Conservation (phyloP, 2,329 filamentous ascomycete genomes). For the Calcarisporium arbuscula region DNA sequence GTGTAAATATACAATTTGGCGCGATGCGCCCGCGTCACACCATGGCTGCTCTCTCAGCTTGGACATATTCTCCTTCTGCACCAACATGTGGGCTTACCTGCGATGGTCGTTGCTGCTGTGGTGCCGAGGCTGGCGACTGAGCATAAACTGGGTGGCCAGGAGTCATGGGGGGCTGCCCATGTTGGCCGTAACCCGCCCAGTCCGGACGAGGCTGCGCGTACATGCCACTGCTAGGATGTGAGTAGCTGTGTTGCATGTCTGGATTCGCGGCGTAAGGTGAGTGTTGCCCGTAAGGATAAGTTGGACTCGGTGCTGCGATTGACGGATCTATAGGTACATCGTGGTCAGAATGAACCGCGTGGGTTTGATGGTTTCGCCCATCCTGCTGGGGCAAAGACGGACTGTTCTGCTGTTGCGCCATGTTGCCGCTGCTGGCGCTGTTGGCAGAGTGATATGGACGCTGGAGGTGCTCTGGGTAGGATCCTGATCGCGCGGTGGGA, state of each 20-base stretch:
- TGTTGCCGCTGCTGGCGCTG: conserved; percentile 72
- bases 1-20: too few relatives aligned
- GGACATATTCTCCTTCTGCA: too few relatives aligned
- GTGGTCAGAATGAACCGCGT: conserved; percentile 85
- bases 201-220: conserved; percentile 68
- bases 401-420: conserved; percentile 97
- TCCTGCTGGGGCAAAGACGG: conserved; percentile 86
- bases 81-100: conserved; percentile 49
- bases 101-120: conserved; percentile 48
- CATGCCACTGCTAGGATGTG: conserved; percentile 54
- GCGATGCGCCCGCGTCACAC: too few relatives aligned
- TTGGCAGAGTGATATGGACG: conserved; percentile 76
- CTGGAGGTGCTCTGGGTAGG: conserved; percentile 83
- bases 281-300: conserved; percentile 77
- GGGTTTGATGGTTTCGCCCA: conserved; percentile 70
- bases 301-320: conserved; percentile 87
- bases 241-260: conserved; percentile 78
- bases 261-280: conserved; percentile 80
- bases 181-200: conserved; percentile 62
- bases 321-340: conserved; percentile 99
- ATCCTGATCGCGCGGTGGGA: conserved; percentile 67
- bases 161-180: conserved; percentile 41
- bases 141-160: conserved; percentile 49
- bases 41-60: too few relatives aligned
- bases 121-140: conserved; percentile 48